Base-by-base conservation (phyloP, 768 basidiomycete species). In the Coprinopsis marcescibilis region DNA sequence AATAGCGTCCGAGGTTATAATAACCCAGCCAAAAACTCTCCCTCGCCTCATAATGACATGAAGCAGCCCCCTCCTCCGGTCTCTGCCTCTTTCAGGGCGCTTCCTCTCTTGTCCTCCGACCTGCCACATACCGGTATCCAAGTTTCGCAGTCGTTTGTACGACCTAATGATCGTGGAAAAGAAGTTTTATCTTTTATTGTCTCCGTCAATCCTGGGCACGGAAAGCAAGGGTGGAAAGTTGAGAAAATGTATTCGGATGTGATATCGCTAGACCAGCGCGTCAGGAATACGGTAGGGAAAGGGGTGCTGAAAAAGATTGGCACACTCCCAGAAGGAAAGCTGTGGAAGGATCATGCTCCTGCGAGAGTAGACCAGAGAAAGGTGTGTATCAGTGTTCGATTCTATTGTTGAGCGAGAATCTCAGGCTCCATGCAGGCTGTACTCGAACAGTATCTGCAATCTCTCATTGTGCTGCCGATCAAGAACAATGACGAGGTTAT, bases 331-430 rank as follows among this genome's bases (percentile, higher is more conserved):
- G 96, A 99, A 62, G 89, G 89, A 20, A 87, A 85, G 64, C 70
- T 96, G 7, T 97, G 95, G 89, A 94, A 82, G 64, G 96, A 98
- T 67, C 92, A 95, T 63, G 93, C 94, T 0, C 95, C 95, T 24
- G 90, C 89, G 23, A 94, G 89, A 70, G 89, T 93, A 34, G 96
- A 98, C 71, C 92, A 95, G 65, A 71, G 95, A 53, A 98, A 97
- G 74, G 92, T 89, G 58, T 55, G 81, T 49, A 15, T 37, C 43
- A 24, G 41, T 15, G 10, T 38, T 35, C 32, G 30, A 23, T 33
- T 48, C 52, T 44, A 39, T 45, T 52, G 35, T 26, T 27, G 21
- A 50, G 45, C 25, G 50, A 19, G 36, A 40, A 42, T 48, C 36
- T 35, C 29, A 3, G n/a, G 29, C 21, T 45, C 15, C 45, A 3